These are phyloP conservation scores for Eruca vesicaria DNA, from an alignment of 441 rosid genomes.

Conservation along the genomic window DNA sequence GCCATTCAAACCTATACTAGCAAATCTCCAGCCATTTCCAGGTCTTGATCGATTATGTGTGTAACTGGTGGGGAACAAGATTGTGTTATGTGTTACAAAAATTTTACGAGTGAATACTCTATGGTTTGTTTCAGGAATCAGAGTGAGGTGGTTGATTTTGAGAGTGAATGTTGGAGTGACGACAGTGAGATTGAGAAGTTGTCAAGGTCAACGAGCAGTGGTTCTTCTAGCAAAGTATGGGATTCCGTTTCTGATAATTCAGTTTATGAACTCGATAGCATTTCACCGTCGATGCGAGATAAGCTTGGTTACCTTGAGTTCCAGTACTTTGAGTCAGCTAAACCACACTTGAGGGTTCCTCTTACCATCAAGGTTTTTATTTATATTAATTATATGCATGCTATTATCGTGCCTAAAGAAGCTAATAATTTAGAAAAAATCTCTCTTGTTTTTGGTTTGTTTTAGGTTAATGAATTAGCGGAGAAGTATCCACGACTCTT, in stretches of 20 bases:
- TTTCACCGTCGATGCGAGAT: conserved; percentile 37
- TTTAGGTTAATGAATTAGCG: conserved; percentile 43
- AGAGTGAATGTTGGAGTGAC: conserved; percentile 34
- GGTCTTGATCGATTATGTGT: too few relatives aligned
- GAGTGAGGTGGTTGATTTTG: conserved; percentile 22
- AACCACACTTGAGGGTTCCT: conserved; percentile 63
- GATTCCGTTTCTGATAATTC: conserved; percentile 60
- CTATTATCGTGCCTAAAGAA: neutral
- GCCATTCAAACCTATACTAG: conserved; percentile 64
- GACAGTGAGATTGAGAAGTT: conserved; percentile 38
- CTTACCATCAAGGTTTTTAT: conserved; percentile 52
- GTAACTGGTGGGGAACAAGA: conserved; percentile 18
- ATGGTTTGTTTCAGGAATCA: conserved; percentile 25
- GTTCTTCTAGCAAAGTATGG: conserved; percentile 63
- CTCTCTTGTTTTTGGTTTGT: neutral
- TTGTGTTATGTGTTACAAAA: neutral
- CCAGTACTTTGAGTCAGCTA: conserved; percentile 50
- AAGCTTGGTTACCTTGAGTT: conserved; percentile 53
- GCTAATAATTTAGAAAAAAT: neutral
- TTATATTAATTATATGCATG: neutral
- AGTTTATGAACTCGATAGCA: conserved; percentile 25
- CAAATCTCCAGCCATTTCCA: conserved; percentile 41
- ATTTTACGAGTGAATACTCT: neutral
- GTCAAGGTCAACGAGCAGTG: conserved; percentile 39
- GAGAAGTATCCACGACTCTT: conserved; percentile 40